Percentiles rank a stretch among this genome's conserved stretches.
Conservation (phyloP, 768 basidiomycete species). For the Lyophyllum decastes region DNA sequence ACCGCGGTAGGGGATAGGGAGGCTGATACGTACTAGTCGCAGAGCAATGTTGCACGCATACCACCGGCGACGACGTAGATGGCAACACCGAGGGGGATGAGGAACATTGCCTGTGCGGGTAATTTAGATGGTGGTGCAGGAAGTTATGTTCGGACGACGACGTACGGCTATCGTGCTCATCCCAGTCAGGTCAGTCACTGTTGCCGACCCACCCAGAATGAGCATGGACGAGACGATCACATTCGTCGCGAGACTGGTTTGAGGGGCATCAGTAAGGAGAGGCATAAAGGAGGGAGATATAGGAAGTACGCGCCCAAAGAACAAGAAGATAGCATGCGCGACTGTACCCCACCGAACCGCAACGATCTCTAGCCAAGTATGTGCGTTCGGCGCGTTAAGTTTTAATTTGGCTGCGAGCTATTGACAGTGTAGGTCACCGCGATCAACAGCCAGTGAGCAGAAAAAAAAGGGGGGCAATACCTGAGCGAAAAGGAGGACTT, state of each 20-base stretch:
- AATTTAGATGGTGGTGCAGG: background rate
- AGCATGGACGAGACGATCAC: slow-evolving; percentile 90
- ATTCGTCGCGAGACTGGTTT: slow-evolving; percentile 75
- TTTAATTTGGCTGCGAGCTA: slow-evolving; percentile 91
- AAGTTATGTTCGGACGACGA: background rate
- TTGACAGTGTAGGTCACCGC: too few relatives aligned
- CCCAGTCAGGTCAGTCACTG: slow-evolving; percentile 84
- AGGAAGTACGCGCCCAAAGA: slow-evolving; percentile 64
- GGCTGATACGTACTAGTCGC: slow-evolving; percentile 68
- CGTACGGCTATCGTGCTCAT: slow-evolving; percentile 81
- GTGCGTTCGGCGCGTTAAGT: slow-evolving; percentile 84
- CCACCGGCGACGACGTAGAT: slow-evolving; percentile 88
- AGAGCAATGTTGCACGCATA: slow-evolving; percentile 83
- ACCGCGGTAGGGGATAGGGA: background rate
- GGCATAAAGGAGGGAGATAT: background rate
- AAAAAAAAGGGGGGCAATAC: slow-evolving; percentile 29
- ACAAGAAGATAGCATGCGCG: slow-evolving; percentile 85
- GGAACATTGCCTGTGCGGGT: slow-evolving; percentile 70
- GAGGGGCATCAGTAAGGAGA: background rate
- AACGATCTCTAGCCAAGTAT: slow-evolving; percentile 90
- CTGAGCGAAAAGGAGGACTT: slow-evolving; percentile 89
- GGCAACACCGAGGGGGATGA: slow-evolving; percentile 85
- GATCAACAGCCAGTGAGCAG: too few relatives aligned
- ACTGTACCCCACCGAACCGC: slow-evolving; percentile 74
- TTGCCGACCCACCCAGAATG: slow-evolving; percentile 81